Percentiles rank a stretch among this genome's conserved stretches.
These are phyloP conservation scores for Heterobasidion occidentale DNA, from an alignment of 1,284 basidiomycete species.

Conservation along the genomic window DNA sequence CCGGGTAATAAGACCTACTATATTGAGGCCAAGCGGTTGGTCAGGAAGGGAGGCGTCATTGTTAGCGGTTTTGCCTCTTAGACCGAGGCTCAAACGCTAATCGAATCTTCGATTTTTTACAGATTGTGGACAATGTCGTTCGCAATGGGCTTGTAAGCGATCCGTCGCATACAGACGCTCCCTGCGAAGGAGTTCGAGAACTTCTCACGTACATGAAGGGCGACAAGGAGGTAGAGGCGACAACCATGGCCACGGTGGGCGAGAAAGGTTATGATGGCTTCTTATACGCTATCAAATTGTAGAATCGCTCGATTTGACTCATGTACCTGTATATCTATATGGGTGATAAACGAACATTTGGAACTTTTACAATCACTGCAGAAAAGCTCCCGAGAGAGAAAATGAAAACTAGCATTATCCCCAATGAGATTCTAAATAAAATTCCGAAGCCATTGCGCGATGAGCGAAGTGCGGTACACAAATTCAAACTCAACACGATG, in stretches of 20 bases:
- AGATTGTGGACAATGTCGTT: constrained; percentile 61
- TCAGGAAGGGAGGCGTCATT: constrained; percentile 45
- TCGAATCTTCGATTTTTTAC: not conserved
- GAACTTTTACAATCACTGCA: not conserved
- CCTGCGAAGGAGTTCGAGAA: constrained; percentile 38
- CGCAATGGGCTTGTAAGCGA: constrained; percentile 40
- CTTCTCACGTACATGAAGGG: constrained; percentile 40
- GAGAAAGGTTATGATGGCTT: constrained; percentile 61
- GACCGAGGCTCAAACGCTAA: not conserved
- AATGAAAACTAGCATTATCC: too few relatives aligned
- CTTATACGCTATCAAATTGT: constrained; percentile 31
- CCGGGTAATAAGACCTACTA: constrained; percentile 40
- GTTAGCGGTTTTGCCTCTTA: constrained; percentile 23
- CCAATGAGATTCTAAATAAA: too few relatives aligned
- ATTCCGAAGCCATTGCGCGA: too few relatives aligned
- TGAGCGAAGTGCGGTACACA: too few relatives aligned
- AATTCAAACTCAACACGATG: too few relatives aligned
- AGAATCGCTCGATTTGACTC: not conserved
- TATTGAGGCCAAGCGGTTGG: constrained; percentile 46
- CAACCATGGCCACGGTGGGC: constrained; percentile 51
- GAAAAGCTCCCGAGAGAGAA: too few relatives aligned
- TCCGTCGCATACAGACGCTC: constrained; percentile 26
- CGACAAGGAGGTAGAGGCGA: constrained; percentile 50
- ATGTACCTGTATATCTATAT: not conserved
- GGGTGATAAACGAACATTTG: too few relatives aligned